A percentile compares a stretch with the other conserved stretches of the same genome.
Evolutionary conservation across 106 monocot species (phyloP).

Genomic region (Amphibolis antarctica): DNA sequence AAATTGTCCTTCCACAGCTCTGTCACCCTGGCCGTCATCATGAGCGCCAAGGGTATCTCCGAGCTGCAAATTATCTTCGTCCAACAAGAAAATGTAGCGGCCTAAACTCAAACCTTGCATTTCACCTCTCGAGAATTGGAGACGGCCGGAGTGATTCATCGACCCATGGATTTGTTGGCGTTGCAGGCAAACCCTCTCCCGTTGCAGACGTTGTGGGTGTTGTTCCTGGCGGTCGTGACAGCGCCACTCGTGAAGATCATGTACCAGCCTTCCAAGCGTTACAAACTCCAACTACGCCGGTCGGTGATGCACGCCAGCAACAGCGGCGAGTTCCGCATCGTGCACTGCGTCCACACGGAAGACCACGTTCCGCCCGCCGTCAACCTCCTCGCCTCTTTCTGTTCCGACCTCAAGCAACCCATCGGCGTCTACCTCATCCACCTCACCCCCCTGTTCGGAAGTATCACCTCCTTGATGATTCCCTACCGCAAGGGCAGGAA

Average conservation of each 20-base stretch:
- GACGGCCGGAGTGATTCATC: too few relatives aligned
- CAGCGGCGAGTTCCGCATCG: slow-evolving; percentile 1
- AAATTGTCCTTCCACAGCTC: background rate
- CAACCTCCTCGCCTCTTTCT: slow-evolving; percentile 4
- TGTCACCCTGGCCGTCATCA: slow-evolving; percentile 4
- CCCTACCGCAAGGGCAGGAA: slow-evolving; percentile 19
- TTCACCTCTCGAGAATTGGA: too few relatives aligned
- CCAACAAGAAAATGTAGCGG: too few relatives aligned
- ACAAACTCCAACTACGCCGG: background rate
- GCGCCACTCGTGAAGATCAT: slow-evolving; percentile 9
- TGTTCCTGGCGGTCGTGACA: slow-evolving; percentile 3
- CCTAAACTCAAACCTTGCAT: too few relatives aligned
- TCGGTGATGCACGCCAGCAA: background rate
- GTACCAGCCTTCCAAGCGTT: slow-evolving; percentile 11
- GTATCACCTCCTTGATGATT: slow-evolving; percentile 24
- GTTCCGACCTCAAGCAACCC: slow-evolving; percentile 1
- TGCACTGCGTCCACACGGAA: slow-evolving; percentile 4
- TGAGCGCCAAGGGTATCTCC: slow-evolving; percentile 9
- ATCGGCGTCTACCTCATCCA: slow-evolving; percentile 43
- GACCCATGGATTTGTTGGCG: too few relatives aligned
- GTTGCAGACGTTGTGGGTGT: too few relatives aligned
- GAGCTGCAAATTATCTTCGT: background rate
- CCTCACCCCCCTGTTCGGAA: slow-evolving; percentile 33
- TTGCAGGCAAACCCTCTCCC: too few relatives aligned
- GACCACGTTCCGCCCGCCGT: slow-evolving; percentile 4